Conservation (phyloP, 768 basidiomycete species). For the Ephemerocybe angulata region DNA sequence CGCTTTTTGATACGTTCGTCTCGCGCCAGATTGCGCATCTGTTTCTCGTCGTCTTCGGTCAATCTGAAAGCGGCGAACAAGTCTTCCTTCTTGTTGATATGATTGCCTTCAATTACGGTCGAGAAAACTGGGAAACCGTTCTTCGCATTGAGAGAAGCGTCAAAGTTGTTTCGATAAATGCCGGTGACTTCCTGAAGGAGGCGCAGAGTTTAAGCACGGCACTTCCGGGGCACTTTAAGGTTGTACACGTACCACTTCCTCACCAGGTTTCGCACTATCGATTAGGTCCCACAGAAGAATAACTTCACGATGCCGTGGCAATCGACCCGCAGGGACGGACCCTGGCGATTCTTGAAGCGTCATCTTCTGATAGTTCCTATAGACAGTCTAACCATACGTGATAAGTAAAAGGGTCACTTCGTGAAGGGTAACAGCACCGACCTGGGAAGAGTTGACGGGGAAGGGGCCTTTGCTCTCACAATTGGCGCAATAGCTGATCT, state of each 20-base stretch:
- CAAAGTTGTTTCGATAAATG: slow-evolving; percentile 98
- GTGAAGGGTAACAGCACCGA: slow-evolving; percentile 27
- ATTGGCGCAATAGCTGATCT: slow-evolving; percentile 89
- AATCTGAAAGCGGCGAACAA: slow-evolving; percentile 97
- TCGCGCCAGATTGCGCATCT: slow-evolving; percentile 80
- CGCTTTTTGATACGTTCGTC: slow-evolving; percentile 96
- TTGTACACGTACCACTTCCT: slow-evolving; percentile 75
- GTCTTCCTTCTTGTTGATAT: slow-evolving; percentile 99
- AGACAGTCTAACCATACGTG: slow-evolving; percentile 70
- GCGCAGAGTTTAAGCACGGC: slow-evolving; percentile 14
- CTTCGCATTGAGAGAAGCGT: slow-evolving; percentile 95
- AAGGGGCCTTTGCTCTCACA: slow-evolving; percentile 97
- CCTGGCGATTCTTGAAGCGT: slow-evolving; percentile 97
- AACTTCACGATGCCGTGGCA: slow-evolving; percentile 95
- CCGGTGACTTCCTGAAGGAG: slow-evolving; percentile 88
- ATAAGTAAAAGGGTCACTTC: neutral
- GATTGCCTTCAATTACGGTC: slow-evolving; percentile 96
- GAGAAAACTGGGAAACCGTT: slow-evolving; percentile 99
- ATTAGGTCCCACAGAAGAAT: slow-evolving; percentile 97
- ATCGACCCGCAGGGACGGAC: slow-evolving; percentile 93
- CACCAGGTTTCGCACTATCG: slow-evolving; percentile 96
- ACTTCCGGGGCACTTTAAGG: neutral
- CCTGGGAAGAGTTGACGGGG: slow-evolving; percentile 94
- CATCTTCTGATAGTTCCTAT: slow-evolving; percentile 98
- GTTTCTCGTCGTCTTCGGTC: slow-evolving; percentile 94